Evolutionary conservation across 495 filamentous ascomycete genomes (phyloP).

Genomic region (Gamarada debralockiae): DNA sequence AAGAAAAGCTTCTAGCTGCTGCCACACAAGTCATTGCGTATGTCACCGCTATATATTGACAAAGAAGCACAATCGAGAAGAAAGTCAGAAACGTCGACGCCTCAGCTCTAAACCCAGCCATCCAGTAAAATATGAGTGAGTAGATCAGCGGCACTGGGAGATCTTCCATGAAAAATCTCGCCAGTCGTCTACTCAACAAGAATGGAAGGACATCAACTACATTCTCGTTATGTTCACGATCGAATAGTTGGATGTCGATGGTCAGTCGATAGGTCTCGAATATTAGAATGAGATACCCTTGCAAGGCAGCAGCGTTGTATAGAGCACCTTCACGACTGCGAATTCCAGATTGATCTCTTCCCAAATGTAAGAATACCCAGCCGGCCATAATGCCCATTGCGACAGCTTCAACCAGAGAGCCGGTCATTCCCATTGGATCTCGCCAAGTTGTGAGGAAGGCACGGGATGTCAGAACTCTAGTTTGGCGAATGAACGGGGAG

Average conservation of each 20-base stretch:
- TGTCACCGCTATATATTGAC: constrained; percentile 63
- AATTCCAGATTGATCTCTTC: constrained; percentile 57
- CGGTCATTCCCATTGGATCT: constrained; percentile 68
- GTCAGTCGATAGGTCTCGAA: constrained; percentile 70
- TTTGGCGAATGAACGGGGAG: constrained; percentile 53
- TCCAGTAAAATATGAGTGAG: constrained; percentile 67
- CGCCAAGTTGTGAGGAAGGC: constrained; percentile 63
- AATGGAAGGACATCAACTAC: constrained; percentile 65
- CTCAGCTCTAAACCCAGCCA: constrained; percentile 63
- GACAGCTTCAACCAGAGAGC: constrained; percentile 60
- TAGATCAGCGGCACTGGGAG: constrained; percentile 65
- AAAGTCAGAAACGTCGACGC: constrained; percentile 64
- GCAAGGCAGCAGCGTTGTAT: constrained; percentile 62
- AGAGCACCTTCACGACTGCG: constrained; percentile 63
- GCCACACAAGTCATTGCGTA: constrained; percentile 57
- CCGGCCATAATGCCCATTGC: constrained; percentile 64
- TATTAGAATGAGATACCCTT: constrained; percentile 69
- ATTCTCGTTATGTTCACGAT: constrained; percentile 67
- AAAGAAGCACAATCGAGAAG: constrained; percentile 56
- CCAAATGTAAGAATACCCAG: constrained; percentile 64
- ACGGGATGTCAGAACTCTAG: constrained; percentile 58
- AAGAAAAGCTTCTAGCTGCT: constrained; percentile 56
- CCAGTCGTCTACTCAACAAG: constrained; percentile 59
- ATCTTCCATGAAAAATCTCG: constrained; percentile 63
- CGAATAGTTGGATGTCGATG: constrained; percentile 67